Evolutionary conservation across 1,284 basidiomycete genomes (phyloP), one percentile per base, ranked within the genome.

Genomic region (Vanrija sp.): DNA sequence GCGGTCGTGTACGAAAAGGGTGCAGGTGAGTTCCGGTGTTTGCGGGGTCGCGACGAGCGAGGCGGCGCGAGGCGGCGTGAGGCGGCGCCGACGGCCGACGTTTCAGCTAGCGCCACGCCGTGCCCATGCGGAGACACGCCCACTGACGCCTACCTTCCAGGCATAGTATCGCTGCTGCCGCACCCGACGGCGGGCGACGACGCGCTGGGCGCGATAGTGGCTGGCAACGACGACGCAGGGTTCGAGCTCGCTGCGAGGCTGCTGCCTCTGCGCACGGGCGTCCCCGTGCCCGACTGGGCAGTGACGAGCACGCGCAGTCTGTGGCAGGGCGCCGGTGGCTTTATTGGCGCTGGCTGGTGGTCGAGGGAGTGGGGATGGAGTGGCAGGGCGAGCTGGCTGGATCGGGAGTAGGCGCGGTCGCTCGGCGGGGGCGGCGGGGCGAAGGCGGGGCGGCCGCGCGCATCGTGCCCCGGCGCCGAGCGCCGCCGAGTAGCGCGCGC

Each of bases 191-290:
- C 6, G 23, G 41, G 16, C 16, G 42, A 23, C 4, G 61, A 61
- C 0, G 75, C 75, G 0, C 65, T 80, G 4, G 76, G 83, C 54
- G 69, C 87, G 6, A 81, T 89, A 56, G 73, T 90, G 19, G 75
- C 84, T 8, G 83, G 82, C 5, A 80, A 81, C 6, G 83, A 84
- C 58, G 60, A 64, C 0, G 60, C 66, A 2, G 85, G 84, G 1
- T 73, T 89, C 4, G 88, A 90, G 68, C 78, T 83, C 45, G 82
- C 81, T 0, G 70, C 81, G 1, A 80, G 86, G 31, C 75, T 90
- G n/a, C 85, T 91, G 62, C 89, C 89, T 2, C 81, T 87, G 20
- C 82, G 89, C 12, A 92, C 88, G 0, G 89, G 88, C 4, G 78
- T 90, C 2, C 62, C 61, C 10, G 66, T 73, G 14, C 87, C 89